Evolutionary conservation across 441 rosid genomes (phyloP).

Genomic region (Syzygium malaccense): DNA sequence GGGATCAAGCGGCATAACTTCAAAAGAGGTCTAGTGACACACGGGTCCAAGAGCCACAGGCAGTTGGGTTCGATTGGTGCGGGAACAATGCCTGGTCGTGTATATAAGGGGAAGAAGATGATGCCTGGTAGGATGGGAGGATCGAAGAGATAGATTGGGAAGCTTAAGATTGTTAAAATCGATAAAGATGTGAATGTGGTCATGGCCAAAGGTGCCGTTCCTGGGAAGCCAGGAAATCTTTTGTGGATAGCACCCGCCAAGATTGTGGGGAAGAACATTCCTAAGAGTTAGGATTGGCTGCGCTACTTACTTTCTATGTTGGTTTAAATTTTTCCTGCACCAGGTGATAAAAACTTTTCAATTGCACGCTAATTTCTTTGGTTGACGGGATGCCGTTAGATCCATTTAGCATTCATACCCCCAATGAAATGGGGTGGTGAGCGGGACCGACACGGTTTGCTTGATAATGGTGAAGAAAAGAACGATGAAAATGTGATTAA

Average conservation of each 20-base stretch:
- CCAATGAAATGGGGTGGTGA: neutral
- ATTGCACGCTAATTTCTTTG: neutral
- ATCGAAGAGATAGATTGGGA: slow-evolving; percentile 55
- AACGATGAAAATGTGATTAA: neutral
- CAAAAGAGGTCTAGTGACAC: slow-evolving; percentile 82
- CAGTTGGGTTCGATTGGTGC: slow-evolving; percentile 93
- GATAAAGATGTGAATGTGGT: slow-evolving; percentile 72
- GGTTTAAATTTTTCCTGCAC: neutral
- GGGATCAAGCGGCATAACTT: slow-evolving; percentile 90
- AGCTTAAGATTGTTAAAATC: slow-evolving; percentile 75
- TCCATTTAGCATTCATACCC: neutral
- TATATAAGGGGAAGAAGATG: slow-evolving; percentile 81
- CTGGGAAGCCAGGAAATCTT: slow-evolving; percentile 95
- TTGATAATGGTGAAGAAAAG: neutral
- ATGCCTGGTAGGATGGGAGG: slow-evolving; percentile 99
- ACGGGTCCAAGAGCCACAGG: slow-evolving; percentile 93
- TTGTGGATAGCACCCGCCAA: slow-evolving; percentile 86
- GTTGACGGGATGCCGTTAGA: neutral
- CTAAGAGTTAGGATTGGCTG: slow-evolving; percentile 46
- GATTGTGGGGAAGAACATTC: slow-evolving; percentile 88
- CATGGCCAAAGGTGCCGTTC: slow-evolving; percentile 84
- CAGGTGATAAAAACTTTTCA: neutral
- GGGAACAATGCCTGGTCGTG: slow-evolving; percentile 93
- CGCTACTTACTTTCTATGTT: neutral
- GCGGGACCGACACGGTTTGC: neutral